These are phyloP conservation scores for Pyricularia grisea DNA, from an alignment of 2,329 filamentous ascomycete species.

Conservation along the genomic window DNA sequence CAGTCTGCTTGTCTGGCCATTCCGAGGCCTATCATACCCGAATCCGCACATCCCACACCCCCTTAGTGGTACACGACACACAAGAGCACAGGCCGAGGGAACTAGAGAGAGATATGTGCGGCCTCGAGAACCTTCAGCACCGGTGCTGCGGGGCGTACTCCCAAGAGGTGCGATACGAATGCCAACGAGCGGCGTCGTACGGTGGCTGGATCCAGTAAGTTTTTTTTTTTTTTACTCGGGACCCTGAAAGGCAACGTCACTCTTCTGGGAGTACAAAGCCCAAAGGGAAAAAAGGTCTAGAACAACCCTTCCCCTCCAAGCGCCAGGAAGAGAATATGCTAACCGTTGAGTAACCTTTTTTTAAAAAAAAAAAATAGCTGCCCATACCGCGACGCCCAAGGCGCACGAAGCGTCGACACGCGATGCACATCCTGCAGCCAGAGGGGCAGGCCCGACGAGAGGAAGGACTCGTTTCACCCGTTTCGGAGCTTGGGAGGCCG, in stretches of 20 bases:
- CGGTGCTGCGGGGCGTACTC: not conserved
- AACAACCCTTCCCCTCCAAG: not conserved
- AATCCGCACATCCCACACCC: not conserved
- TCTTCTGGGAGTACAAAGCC: not conserved
- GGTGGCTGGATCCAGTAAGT: slow-evolving; percentile 1
- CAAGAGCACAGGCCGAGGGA: not conserved
- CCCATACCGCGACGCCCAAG: not conserved
- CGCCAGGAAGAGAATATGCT: not conserved
- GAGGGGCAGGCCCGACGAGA: not conserved
- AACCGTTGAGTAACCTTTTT: not conserved
- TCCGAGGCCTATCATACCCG: not conserved
- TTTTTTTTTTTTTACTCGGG: not conserved
- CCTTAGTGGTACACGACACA: not conserved
- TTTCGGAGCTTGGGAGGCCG: not conserved
- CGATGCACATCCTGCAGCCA: not conserved
- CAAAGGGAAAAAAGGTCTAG: not conserved
- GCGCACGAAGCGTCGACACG: not conserved
- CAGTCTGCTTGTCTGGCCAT: not conserved
- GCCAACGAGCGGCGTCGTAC: not conserved
- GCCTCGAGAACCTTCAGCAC: slow-evolving; percentile 3
- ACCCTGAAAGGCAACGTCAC: not conserved
- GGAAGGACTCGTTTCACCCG: not conserved
- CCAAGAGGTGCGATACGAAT: not conserved
- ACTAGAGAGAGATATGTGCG: not conserved
- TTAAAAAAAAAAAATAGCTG: too few relatives aligned